Evolutionary conservation across 2,329 filamentous ascomycete genomes (phyloP).

Genomic region (Uncinocarpus reesii): DNA sequence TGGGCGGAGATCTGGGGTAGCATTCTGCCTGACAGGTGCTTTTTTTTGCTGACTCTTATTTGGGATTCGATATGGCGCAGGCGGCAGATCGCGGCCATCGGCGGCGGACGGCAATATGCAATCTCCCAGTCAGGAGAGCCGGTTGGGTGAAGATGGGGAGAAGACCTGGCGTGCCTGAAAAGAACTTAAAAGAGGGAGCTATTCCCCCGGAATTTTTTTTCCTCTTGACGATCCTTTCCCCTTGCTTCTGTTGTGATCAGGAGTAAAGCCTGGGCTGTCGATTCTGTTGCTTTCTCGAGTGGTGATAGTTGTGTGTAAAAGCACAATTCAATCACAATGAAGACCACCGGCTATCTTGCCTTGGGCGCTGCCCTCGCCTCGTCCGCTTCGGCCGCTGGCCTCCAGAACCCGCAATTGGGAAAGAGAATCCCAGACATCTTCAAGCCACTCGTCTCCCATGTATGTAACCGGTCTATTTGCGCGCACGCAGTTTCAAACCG

Average conservation of each 20-base stretch:
- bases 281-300: not conserved
- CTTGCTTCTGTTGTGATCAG: slow-evolving; percentile 8
- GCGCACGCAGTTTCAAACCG: not conserved
- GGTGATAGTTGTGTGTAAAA: slow-evolving; percentile 1
- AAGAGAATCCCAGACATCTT: slow-evolving; percentile 6
- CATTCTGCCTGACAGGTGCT: not conserved
- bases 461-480: not conserved
- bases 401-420: slow-evolving; percentile 2
- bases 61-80: not conserved
- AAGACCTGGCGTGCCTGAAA: not conserved
- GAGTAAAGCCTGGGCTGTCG: slow-evolving; percentile 3
- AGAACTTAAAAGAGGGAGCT: slow-evolving; percentile 6
- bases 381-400: slow-evolving; percentile 2
- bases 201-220: slow-evolving; percentile 2
- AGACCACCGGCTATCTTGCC: slow-evolving; percentile 11
- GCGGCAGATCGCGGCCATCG: slow-evolving; percentile 8
- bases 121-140: not conserved
- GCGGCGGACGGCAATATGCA: slow-evolving; percentile 6
- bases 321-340: slow-evolving; percentile 11
- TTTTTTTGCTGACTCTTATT: not conserved
- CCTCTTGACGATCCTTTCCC: slow-evolving; percentile 4
- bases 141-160: not conserved
- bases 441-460: slow-evolving; percentile 6
- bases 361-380: slow-evolving; percentile 15
- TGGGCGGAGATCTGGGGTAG: slow-evolving; percentile 12